phyloP scores from a whole-genome alignment of 2,329 filamentous ascomycete genomes.

The Colletotrichum tamarilloi region DNA sequence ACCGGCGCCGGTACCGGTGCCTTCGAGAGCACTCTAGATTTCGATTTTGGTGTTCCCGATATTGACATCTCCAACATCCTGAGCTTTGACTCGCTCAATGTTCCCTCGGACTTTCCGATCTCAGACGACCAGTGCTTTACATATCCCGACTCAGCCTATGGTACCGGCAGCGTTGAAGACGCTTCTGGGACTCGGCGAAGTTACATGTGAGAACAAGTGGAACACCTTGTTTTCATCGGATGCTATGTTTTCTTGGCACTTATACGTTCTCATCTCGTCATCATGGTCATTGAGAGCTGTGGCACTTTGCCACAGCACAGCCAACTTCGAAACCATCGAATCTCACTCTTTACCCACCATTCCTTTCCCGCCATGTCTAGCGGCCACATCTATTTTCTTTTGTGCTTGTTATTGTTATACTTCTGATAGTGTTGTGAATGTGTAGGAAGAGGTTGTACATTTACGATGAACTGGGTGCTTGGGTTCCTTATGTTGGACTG shows the following conservation, averaged over 20 bases:
- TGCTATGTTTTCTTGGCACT: neutral
- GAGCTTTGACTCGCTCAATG: neutral
- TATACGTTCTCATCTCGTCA: neutral
- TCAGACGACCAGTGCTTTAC: neutral
- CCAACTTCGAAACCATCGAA: neutral
- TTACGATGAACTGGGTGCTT: neutral
- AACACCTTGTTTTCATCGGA: neutral
- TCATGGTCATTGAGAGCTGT: neutral
- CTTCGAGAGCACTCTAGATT: neutral
- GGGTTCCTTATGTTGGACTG: neutral
- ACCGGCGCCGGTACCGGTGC: no score
- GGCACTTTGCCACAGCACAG: neutral
- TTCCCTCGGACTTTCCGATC: neutral
- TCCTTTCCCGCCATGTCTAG: neutral
- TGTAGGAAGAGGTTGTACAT: neutral
- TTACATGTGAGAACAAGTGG: constrained; percentile 67
- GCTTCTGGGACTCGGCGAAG: constrained; percentile 36
- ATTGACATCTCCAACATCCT: neutral
- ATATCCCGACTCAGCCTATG: neutral
- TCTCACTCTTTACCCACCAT: neutral
- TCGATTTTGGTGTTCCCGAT: neutral
- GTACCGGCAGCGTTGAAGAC: neutral
- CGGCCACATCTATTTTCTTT: neutral
- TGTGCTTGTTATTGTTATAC: neutral
- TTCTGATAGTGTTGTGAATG: neutral